Evolutionary conservation across 1,139 yeast species (phyloP).

Genomic region (Blastobotrys capitulatus): DNA sequence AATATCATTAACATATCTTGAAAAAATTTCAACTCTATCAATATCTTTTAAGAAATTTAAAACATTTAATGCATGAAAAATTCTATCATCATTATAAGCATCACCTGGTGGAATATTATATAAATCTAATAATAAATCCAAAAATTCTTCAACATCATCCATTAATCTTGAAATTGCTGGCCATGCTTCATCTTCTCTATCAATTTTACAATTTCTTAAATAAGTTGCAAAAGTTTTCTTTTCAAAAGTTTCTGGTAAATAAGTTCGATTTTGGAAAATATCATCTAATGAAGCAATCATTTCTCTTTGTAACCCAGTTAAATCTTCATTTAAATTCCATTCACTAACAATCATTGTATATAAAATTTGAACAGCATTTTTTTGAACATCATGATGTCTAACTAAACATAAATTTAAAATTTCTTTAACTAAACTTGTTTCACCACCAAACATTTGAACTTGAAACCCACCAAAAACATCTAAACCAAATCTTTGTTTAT

Average conservation of each 20-base stretch:
- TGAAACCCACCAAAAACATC: constrained; percentile 68
- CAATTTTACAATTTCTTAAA: constrained; percentile 52
- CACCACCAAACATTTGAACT: constrained; percentile 54
- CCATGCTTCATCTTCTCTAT: constrained; percentile 63
- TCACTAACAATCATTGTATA: constrained; percentile 72
- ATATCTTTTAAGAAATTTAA: constrained; percentile 74
- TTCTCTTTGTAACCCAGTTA: constrained; percentile 59
- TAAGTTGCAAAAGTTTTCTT: constrained; percentile 49
- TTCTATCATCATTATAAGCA: constrained; percentile 83
- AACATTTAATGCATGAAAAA: constrained; percentile 72
- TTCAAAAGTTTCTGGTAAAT: constrained; percentile 47
- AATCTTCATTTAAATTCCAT: constrained; percentile 52
- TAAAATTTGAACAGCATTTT: constrained; percentile 59
- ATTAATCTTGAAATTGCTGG: constrained; percentile 48
- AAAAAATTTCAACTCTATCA: constrained; percentile 73
- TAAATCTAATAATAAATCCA: constrained; percentile 61
- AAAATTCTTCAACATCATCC: constrained; percentile 55
- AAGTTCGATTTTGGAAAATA: constrained; percentile 53
- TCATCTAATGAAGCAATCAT: constrained; percentile 49
- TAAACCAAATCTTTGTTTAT: constrained; percentile 55
- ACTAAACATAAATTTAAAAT: constrained; percentile 67
- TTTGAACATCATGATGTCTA: constrained; percentile 56
- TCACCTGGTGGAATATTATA: constrained; percentile 73
- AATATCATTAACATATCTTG: constrained; percentile 70
- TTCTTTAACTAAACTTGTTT: constrained; percentile 58